Evolutionary conservation across 2,329 filamentous ascomycete species (phyloP).

Genomic region (Fusarium kyushuense): DNA sequence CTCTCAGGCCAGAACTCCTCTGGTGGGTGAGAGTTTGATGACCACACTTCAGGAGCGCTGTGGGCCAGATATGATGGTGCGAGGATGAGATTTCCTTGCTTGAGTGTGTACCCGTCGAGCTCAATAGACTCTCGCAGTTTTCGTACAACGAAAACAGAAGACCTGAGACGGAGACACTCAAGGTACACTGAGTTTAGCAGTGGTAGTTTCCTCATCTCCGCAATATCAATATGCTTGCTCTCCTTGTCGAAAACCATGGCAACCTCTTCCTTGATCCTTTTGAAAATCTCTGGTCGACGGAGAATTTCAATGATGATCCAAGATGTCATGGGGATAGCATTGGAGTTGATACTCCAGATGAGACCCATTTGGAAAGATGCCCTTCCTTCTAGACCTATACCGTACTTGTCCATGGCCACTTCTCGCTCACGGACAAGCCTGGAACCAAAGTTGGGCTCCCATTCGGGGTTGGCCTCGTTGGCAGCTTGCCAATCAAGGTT

Average conservation of each 20-base stretch:
- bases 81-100: conserved; percentile 40
- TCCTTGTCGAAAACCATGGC: conserved; percentile 17
- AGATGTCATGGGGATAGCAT: conserved; percentile 44
- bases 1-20: conserved; percentile 44
- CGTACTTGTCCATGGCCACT: conserved; percentile 41
- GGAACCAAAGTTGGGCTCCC: conserved; percentile 43
- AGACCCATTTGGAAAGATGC: conserved; percentile 44
- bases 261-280: conserved; percentile 31
- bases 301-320: conserved; percentile 44
- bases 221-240: conserved; percentile 20
- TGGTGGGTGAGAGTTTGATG: conserved; percentile 21
- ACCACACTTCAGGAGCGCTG: conserved; percentile 38
- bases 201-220: conserved; percentile 31
- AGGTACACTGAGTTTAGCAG: conserved; percentile 41
- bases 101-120: conserved; percentile 40
- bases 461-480: conserved; percentile 22
- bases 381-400: conserved; percentile 38
- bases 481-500: conserved; percentile 26
- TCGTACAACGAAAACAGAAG: conserved; percentile 42
- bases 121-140: conserved; percentile 42
- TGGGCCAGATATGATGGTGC: conserved; percentile 44
- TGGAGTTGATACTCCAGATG: conserved; percentile 45
- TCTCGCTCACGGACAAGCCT: conserved; percentile 44
- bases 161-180: conserved; percentile 40
- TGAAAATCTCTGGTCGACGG: conserved; percentile 34